These are phyloP conservation scores for Flaveria ramosissima DNA, from an alignment of 129 eudicot genomes.

Conservation along the genomic window DNA sequence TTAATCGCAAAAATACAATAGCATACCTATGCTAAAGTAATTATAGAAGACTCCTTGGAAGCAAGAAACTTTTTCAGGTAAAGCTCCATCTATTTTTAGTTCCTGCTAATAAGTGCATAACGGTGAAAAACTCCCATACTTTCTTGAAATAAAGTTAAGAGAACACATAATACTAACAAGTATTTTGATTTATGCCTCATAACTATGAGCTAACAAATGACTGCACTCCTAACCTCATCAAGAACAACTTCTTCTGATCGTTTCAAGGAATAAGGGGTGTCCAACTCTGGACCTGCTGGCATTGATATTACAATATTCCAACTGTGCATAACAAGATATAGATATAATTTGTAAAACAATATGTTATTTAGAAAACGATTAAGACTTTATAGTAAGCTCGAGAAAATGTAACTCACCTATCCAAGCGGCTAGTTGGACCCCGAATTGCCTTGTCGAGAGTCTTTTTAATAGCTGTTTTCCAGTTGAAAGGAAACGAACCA, in stretches of 20 bases:
- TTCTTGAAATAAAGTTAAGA: slow-evolving; percentile 16
- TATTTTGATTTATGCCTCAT: slow-evolving; percentile 9
- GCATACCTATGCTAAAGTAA: slow-evolving; percentile 89
- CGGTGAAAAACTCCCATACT: neutral
- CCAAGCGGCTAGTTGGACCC: slow-evolving; percentile 59
- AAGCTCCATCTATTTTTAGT: slow-evolving; percentile 51
- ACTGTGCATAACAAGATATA: slow-evolving; percentile 49
- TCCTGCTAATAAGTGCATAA: slow-evolving; percentile 52
- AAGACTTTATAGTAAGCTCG: neutral
- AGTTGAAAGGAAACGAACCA: slow-evolving; percentile 93
- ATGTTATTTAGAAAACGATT: neutral
- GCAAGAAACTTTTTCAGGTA: slow-evolving; percentile 68
- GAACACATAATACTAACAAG: neutral
- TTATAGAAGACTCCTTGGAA: slow-evolving; percentile 91
- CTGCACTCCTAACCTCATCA: slow-evolving; percentile 61
- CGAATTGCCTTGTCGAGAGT: slow-evolving; percentile 74
- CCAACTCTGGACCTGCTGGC: slow-evolving; percentile 73
- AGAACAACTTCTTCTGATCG: slow-evolving; percentile 57
- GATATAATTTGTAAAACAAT: neutral
- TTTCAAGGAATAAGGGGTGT: slow-evolving; percentile 70
- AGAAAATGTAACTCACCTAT: slow-evolving; percentile 55
- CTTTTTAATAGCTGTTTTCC: slow-evolving; percentile 89
- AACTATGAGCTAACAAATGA: neutral
- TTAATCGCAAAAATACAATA: neutral
- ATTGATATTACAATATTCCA: slow-evolving; percentile 72